These are phyloP conservation scores for Skeletonema tropicum DNA, from an alignment of 108 stramenopile species.

Conservation along the genomic window DNA sequence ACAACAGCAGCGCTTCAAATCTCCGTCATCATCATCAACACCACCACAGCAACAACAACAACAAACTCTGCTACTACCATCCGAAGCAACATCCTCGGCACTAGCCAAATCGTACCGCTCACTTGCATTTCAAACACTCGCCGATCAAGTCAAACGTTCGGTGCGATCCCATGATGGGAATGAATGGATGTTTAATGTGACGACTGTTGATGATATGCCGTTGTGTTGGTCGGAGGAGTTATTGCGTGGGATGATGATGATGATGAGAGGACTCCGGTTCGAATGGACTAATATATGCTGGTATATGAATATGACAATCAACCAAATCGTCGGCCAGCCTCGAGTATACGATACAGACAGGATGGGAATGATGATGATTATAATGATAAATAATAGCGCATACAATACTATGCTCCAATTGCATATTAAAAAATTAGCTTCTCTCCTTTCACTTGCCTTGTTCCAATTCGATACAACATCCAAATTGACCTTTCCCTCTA, in stretches of 20 bases:
- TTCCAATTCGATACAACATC: no score
- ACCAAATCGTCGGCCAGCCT: no score
- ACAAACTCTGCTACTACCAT: conserved; percentile 19
- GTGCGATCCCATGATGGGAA: conserved; percentile 58
- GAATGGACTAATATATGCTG: no score
- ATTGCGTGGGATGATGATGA: neutral
- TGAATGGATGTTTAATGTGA: conserved; percentile 61
- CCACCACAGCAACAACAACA: neutral
- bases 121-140: conserved; percentile 61
- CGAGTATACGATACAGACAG: no score
- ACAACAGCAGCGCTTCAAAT: neutral
- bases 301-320: no score
- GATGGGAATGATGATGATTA: no score
- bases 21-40: neutral
- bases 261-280: no score
- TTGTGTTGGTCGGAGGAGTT: conserved; percentile 13
- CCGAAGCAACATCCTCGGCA: conserved; percentile 60
- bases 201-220: neutral
- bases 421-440: no score
- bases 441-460: no score
- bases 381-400: no score
- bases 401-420: no score
- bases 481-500: no score
- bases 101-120: conserved; percentile 58
- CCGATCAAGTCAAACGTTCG: conserved; percentile 56